Conservation (phyloP, 2,329 filamentous ascomycete genomes). For the Hypomyces rosellus region DNA sequence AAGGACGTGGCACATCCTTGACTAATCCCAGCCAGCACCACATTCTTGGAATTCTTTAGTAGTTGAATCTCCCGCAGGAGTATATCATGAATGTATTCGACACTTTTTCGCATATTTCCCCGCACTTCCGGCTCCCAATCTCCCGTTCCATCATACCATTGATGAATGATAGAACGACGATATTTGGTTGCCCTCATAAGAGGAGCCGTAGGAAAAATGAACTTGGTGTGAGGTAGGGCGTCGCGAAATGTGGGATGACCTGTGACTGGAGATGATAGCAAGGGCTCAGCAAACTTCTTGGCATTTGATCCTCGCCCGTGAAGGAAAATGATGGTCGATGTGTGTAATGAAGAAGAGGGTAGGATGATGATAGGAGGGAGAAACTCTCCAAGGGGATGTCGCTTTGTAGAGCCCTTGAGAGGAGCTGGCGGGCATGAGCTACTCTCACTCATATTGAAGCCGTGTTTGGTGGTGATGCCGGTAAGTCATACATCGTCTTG, state of each 20-base stretch:
- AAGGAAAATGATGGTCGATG: slow-evolving; percentile 41
- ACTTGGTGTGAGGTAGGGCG: slow-evolving; percentile 36
- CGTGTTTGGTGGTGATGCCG: too few species aligned
- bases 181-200: slow-evolving; percentile 26
- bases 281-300: slow-evolving; percentile 30
- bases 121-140: slow-evolving; percentile 27
- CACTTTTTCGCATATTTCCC: slow-evolving; percentile 35
- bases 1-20: slow-evolving; percentile 47
- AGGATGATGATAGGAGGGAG: slow-evolving; percentile 16
- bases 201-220: slow-evolving; percentile 46
- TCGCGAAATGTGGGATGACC: slow-evolving; percentile 20
- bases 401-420: neutral
- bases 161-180: slow-evolving; percentile 25
- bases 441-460: too few species aligned
- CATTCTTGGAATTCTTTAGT: slow-evolving; percentile 28
- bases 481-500: too few species aligned
- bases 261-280: slow-evolving; percentile 27
- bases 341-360: slow-evolving; percentile 27
- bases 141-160: slow-evolving; percentile 31
- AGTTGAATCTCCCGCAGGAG: slow-evolving; percentile 29
- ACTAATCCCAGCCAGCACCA: slow-evolving; percentile 46
- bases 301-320: slow-evolving; percentile 43
- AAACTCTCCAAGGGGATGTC: slow-evolving; percentile 18
- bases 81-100: slow-evolving; percentile 32
- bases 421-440: too few species aligned